Evolutionary conservation across 140 eudicot genomes (phyloP), one percentile per base, ranked within the genome.

Genomic region (Bidens hawaiensis): DNA sequence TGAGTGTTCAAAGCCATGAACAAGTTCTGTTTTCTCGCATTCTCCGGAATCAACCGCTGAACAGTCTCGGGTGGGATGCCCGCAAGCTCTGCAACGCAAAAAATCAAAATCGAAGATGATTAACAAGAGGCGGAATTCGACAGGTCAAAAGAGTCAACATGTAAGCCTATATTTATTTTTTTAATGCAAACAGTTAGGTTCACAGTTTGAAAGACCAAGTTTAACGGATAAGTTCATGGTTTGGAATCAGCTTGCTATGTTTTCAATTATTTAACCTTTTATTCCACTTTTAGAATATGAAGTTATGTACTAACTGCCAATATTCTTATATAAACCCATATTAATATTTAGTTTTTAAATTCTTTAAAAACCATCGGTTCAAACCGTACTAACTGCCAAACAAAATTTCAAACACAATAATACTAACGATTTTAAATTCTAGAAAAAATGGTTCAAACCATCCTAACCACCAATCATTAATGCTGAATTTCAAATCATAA

Each of bases 1-100:
- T 85, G 83, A 49, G 82, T 66, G 74, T 86, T 80, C 75, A 90
- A 75, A 48, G 97, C 97, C 97, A 86, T 90, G 75, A 90, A 90
- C 51, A 82, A 76, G 78, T 81, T 86, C 61, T 90, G 97, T 74
- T 77, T 83, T 59, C 95, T 75, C 47, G 97, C 97, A 79, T 90
- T 94, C 74, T 90, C 97, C 27, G 97, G 97, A 25, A 86, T 78
- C 50, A 90, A 82, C 71, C 94, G 81, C 22, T 76, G 82, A 46
- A 83, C 65, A 57, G 82, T 86, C 40, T 90, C 97, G 4, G 83
- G 63, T 41, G 95, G 94, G 60, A 90, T 81, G 65, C 94, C 85
- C 2, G 83, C 79, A 63, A 90, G 94, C 79, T 86, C 97, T 90
- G 87, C 18, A 30, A 24, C 27, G 57, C 13, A 63, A 52, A 60